These are phyloP conservation scores for Neopestalotiopsis sp. DNA, from an alignment of 2,329 filamentous ascomycete species.

Conservation along the genomic window DNA sequence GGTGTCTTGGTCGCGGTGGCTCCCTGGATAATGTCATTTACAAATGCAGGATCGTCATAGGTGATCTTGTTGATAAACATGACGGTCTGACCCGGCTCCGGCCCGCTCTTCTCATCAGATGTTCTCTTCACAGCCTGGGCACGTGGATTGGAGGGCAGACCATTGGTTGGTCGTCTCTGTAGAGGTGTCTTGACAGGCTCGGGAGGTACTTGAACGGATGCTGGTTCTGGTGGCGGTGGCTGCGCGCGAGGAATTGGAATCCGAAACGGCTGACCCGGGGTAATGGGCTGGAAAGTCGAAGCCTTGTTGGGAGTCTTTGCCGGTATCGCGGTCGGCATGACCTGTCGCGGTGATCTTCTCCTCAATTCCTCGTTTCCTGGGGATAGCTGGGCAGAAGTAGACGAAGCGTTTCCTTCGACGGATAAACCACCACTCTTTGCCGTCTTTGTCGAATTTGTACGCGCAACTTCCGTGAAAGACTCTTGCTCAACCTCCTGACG, in stretches of 20 bases:
- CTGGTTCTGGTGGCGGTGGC: constrained; percentile 34
- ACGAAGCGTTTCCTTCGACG: constrained; percentile 42
- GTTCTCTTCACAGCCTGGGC: constrained; percentile 39
- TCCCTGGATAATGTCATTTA: constrained; percentile 54
- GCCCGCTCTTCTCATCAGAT: constrained; percentile 29
- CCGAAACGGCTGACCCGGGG: constrained; percentile 34
- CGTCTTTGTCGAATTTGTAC: constrained; percentile 31
- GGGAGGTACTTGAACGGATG: constrained; percentile 28
- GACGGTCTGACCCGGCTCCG: constrained; percentile 49
- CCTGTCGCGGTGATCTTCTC: constrained; percentile 54
- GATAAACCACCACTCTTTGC: constrained; percentile 30
- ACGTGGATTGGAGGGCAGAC: constrained; percentile 54
- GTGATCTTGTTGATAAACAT: constrained; percentile 62
- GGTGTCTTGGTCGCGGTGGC: constrained; percentile 43
- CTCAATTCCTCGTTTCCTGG: constrained; percentile 55
- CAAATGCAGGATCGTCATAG: constrained; percentile 55
- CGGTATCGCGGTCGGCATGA: constrained; percentile 20
- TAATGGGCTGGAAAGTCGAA: constrained; percentile 30
- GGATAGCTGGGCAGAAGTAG: constrained; percentile 55
- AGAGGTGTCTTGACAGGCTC: constrained; percentile 44
- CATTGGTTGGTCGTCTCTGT: constrained; percentile 49
- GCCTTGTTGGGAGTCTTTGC: constrained; percentile 25
- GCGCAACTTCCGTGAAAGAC: constrained; percentile 25
- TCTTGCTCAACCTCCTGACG: constrained; percentile 42
- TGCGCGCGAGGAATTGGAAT: constrained; percentile 39